Conservation (phyloP, 768 basidiomycete genomes). For the Jaapia argillacea region DNA sequence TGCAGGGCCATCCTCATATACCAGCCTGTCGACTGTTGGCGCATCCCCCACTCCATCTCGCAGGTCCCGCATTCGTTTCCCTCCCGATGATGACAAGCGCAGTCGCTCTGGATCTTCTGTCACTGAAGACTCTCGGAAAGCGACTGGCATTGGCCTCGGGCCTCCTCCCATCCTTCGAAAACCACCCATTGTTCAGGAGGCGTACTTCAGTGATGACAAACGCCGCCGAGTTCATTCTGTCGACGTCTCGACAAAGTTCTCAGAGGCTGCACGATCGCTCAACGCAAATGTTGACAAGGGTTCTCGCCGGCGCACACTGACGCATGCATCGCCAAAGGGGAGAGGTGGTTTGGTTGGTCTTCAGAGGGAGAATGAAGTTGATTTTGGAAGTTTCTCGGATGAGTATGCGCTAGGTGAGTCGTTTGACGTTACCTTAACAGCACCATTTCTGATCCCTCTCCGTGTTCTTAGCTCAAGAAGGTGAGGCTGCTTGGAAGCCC, state of each 20-base stretch:
- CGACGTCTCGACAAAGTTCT: neutral
- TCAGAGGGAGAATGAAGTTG: slow-evolving; percentile 7
- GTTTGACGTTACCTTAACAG: slow-evolving; percentile 1
- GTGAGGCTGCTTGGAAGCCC: slow-evolving; percentile 26
- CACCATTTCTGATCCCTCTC: slow-evolving; percentile 5
- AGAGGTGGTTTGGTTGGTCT: neutral
- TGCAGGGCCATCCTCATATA: too few relatives aligned
- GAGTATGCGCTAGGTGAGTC: slow-evolving; percentile 71
- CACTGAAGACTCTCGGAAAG: neutral
- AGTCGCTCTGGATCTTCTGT: slow-evolving; percentile 1
- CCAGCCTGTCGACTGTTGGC: too few relatives aligned
- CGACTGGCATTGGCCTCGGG: slow-evolving; percentile 14
- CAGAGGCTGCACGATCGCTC: neutral
- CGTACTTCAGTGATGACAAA: slow-evolving; percentile 8
- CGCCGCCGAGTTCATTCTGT: slow-evolving; percentile 17
- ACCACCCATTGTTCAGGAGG: slow-evolving; percentile 5
- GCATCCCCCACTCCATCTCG: too few relatives aligned
- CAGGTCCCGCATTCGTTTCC: slow-evolving; percentile 28
- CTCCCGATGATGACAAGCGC: slow-evolving; percentile 9
- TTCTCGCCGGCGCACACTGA: neutral
- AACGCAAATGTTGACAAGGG: neutral
- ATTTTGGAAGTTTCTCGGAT: slow-evolving; percentile 40
- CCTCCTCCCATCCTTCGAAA: slow-evolving; percentile 13
- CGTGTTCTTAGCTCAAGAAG: slow-evolving; percentile 80
- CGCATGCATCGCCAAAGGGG: neutral